A percentile compares a stretch with the other conserved stretches of the same genome.
These are phyloP conservation scores for Neurospora tetrasperma DNA, from an alignment of 495 filamentous ascomycete species.

Conservation along the genomic window DNA sequence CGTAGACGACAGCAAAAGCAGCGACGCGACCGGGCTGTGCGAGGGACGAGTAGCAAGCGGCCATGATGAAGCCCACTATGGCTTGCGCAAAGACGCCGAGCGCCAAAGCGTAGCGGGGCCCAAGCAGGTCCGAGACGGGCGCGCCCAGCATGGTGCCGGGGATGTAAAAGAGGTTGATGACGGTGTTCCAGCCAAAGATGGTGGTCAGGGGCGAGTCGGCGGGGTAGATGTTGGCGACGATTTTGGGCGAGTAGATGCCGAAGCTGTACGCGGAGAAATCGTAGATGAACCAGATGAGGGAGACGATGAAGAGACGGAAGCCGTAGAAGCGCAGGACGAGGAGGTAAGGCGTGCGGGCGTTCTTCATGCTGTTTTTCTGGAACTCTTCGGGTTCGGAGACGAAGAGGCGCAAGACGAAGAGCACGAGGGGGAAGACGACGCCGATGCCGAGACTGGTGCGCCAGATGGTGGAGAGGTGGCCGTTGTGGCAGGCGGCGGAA, in stretches of 20 bases:
- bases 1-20: constrained; percentile 65
- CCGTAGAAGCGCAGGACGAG: constrained; percentile 50
- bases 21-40: constrained; percentile 53
- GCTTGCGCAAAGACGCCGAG: constrained; percentile 58
- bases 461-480: constrained; percentile 66
- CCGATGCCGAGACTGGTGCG: constrained; percentile 68
- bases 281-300: constrained; percentile 86
- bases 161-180: constrained; percentile 79
- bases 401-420: constrained; percentile 66
- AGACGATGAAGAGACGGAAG: constrained; percentile 54
- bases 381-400: constrained; percentile 79
- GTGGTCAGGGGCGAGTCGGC: constrained; percentile 50
- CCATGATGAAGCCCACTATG: constrained; percentile 81
- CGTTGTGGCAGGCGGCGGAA: constrained; percentile 55
- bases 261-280: constrained; percentile 78
- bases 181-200: constrained; percentile 73
- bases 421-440: constrained; percentile 62
- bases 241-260: constrained; percentile 63
- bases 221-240: constrained; percentile 55
- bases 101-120: constrained; percentile 61
- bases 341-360: constrained; percentile 45
- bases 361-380: constrained; percentile 43
- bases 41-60: constrained; percentile 56
- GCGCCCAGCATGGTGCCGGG: constrained; percentile 73
- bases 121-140: constrained; percentile 61